Evolutionary conservation across 768 basidiomycete genomes (phyloP), one percentile per base, ranked within the genome.

Genomic region (Phylloporus arenicola): DNA sequence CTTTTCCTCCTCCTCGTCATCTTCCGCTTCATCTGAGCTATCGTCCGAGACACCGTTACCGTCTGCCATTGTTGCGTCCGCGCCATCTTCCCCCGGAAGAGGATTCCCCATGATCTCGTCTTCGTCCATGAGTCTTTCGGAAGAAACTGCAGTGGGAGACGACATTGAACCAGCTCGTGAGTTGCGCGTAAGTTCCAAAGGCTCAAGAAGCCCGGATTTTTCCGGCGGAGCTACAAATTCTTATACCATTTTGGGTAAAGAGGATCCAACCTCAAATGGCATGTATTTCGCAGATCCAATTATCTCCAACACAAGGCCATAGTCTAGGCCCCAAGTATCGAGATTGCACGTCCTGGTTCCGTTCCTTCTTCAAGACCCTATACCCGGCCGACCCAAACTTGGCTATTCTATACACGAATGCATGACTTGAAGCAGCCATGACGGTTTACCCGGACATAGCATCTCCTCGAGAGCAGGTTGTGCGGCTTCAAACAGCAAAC

Each of bases 11-110:
- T 95, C 94, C 59, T 83, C 88, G 62, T 95, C 92, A 43, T 95
- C 92, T 33, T 94, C 90, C 31, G 81, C 86, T 62, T 92, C 88
- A 60, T 91, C 90, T 40, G 89, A 92, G 65, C 89, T 92, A 68
- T 92, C 89, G 64, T 88, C 87, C 17, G 82, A 80, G 49, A 70
- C 70, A 20, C 50, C 60, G 17, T 58, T 57, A 48, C 71, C 74
- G 35, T 75, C 74, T 69, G 77, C 78, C 60, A 67, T 67, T 39
- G 74, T 65, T 45, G 74, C 75, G 62, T 83, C 83, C 34, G 74
- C 80, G 47, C 80, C 82, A 31, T 76, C 81, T 47, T 80, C 83
- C 47, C 73, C 82, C 20, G 63, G 66, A 27, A 62, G 67, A 0
- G 56, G 75, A 25, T 76, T 72, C 4, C 72, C 77, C 86, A 88